Conservation (phyloP, 1,139 yeast species). For the Blastobotrys elegans region DNA sequence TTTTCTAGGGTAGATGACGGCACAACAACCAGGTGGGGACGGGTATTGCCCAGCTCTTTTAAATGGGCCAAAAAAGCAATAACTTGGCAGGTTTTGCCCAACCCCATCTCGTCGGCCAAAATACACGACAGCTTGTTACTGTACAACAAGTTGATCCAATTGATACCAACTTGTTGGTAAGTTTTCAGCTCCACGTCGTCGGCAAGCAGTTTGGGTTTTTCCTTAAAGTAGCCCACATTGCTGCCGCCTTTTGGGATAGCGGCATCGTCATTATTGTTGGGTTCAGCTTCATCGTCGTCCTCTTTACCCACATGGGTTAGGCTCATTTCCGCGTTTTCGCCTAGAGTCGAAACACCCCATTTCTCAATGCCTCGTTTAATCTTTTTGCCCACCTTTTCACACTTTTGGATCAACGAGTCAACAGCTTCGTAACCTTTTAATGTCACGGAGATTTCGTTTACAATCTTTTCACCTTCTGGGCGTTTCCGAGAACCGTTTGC, state of each 20-base stretch:
- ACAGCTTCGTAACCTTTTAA: slow-evolving; percentile 90
- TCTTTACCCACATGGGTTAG: slow-evolving; percentile 24
- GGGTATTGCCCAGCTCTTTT: slow-evolving; percentile 54
- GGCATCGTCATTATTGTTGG: slow-evolving; percentile 24
- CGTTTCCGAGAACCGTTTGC: slow-evolving; percentile 42
- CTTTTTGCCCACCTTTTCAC: slow-evolving; percentile 69
- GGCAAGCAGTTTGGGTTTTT: slow-evolving; percentile 64
- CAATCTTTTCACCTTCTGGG: slow-evolving; percentile 67
- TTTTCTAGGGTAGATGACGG: slow-evolving; percentile 96
- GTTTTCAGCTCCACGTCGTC: slow-evolving; percentile 65
- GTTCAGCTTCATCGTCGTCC: too few species aligned
- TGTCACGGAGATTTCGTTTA: slow-evolving; percentile 64
- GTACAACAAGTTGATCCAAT: slow-evolving; percentile 84
- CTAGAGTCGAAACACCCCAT: slow-evolving; percentile 64
- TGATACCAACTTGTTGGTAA: slow-evolving; percentile 92
- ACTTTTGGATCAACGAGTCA: slow-evolving; percentile 78
- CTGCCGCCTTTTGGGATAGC: slow-evolving; percentile 25
- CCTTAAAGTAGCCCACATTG: slow-evolving; percentile 51
- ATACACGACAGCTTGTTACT: slow-evolving; percentile 80
- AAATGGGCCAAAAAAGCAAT: slow-evolving; percentile 87
- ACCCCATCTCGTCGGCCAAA: slow-evolving; percentile 96
- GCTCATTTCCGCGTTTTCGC: slow-evolving; percentile 34
- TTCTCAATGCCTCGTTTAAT: slow-evolving; percentile 67
- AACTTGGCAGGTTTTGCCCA: slow-evolving; percentile 95
- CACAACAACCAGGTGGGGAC: slow-evolving; percentile 78